These are phyloP conservation scores for Penicillium rolfsii DNA, from an alignment of 2,329 filamentous ascomycete genomes.

Conservation along the genomic window DNA sequence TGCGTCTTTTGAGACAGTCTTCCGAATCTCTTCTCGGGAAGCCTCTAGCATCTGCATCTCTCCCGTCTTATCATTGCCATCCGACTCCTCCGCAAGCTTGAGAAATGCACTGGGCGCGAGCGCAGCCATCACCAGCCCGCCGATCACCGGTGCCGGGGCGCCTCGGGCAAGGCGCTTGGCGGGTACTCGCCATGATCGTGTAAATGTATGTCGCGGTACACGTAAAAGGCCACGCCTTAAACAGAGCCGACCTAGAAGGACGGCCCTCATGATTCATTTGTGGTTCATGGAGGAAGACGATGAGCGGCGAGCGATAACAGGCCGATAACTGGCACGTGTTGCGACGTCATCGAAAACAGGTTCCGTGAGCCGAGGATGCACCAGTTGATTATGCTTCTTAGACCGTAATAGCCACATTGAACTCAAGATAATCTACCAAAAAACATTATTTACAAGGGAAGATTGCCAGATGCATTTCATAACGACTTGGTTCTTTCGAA, in stretches of 20 bases:
- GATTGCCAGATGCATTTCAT: not conserved
- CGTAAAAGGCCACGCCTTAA: constrained; percentile 46
- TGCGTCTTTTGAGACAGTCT: constrained; percentile 66
- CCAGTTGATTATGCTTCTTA: not conserved
- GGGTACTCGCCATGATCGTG: constrained; percentile 31
- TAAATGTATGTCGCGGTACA: constrained; percentile 38
- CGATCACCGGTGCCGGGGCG: constrained; percentile 30
- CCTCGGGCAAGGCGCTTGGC: constrained; percentile 25
- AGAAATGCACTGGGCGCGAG: constrained; percentile 64
- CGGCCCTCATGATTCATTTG: constrained; percentile 53
- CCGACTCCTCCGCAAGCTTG: constrained; percentile 57
- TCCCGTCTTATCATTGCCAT: constrained; percentile 63
- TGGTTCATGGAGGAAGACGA: constrained; percentile 17
- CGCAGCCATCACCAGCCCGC: constrained; percentile 45
- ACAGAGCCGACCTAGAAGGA: constrained; percentile 55
- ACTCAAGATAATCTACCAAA: not conserved
- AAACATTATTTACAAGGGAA: not conserved
- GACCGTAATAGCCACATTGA: not conserved
- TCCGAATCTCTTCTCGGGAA: constrained; percentile 76
- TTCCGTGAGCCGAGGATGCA: constrained; percentile 1
- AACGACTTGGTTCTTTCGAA: not conserved
- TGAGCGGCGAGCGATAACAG: constrained; percentile 9
- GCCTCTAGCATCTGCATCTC: constrained; percentile 86
- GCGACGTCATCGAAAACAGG: constrained; percentile 26
- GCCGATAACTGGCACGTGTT: constrained; percentile 29